These are phyloP conservation scores for Corinectria fuckeliana DNA, from an alignment of 2,329 filamentous ascomycete genomes.

Conservation along the genomic window DNA sequence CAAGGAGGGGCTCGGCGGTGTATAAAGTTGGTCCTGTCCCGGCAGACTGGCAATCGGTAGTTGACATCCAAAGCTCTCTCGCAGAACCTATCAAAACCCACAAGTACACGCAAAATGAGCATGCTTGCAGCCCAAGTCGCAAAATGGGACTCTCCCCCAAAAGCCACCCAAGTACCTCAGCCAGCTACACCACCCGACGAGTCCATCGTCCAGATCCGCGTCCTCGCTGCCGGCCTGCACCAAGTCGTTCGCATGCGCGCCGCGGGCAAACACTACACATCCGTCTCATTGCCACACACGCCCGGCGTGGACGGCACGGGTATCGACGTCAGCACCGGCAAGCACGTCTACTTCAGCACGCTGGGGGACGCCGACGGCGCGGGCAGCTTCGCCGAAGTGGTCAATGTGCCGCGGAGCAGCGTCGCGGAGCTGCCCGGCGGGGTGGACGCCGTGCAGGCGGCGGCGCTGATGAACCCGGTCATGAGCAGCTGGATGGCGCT, in stretches of 20 bases:
- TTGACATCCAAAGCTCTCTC: too few relatives aligned
- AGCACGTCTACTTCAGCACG: slow-evolving; percentile 56
- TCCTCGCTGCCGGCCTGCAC: slow-evolving; percentile 60
- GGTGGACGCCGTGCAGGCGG: slow-evolving; percentile 56
- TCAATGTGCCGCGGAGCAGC: slow-evolving; percentile 53
- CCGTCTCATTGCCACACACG: slow-evolving; percentile 55
- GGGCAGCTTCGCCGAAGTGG: slow-evolving; percentile 54
- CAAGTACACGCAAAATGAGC: slow-evolving; percentile 22
- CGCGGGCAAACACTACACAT: slow-evolving; percentile 60
- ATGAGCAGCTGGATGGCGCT: slow-evolving; percentile 66
- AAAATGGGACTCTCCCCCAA: slow-evolving; percentile 45
- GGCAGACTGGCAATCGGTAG: too few relatives aligned
- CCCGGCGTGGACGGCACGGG: slow-evolving; percentile 62
- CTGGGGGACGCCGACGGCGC: slow-evolving; percentile 38
- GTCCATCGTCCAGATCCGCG: slow-evolving; percentile 54
- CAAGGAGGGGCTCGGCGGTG: not conserved
- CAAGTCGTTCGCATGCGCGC: slow-evolving; percentile 60
- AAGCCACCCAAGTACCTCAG: slow-evolving; percentile 40
- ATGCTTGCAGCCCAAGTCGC: slow-evolving; percentile 50
- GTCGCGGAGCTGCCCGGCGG: slow-evolving; percentile 50
- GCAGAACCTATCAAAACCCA: not conserved
- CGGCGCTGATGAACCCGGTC: slow-evolving; percentile 60
- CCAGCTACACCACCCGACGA: slow-evolving; percentile 44
- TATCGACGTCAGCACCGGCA: slow-evolving; percentile 49
- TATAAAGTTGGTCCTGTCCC: slow-evolving; percentile 3